A percentile compares a stretch with the other conserved stretches of the same genome.
Conservation (phyloP, 2,329 filamentous ascomycete genomes). For the Cercospora zeae-maydis region DNA sequence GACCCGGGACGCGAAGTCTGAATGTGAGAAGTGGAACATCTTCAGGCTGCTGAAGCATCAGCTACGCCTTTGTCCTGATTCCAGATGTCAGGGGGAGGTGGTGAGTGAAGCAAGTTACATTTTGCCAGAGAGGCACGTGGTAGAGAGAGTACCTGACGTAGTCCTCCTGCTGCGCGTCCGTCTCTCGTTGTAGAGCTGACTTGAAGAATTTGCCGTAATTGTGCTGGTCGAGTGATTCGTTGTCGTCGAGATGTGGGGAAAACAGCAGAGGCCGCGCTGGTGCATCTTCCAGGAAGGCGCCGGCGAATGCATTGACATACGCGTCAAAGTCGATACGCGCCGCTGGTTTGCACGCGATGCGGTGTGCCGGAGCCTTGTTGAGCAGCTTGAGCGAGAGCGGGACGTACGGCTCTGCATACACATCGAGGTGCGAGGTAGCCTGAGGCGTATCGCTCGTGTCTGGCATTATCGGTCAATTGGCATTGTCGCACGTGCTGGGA, state of each 20-base stretch:
- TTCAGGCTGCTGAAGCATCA: neutral
- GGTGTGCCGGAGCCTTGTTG: slow-evolving; percentile 17
- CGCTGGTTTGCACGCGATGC: slow-evolving; percentile 10
- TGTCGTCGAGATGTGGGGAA: neutral
- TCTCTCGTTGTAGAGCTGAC: slow-evolving; percentile 19
- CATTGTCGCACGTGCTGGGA: neutral
- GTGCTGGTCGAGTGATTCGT: neutral
- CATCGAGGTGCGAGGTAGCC: slow-evolving; percentile 14
- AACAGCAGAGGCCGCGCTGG: neutral
- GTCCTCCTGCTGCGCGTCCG: slow-evolving; percentile 17
- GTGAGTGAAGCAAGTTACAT: neutral
- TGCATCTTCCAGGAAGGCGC: slow-evolving; percentile 3
- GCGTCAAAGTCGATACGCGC: slow-evolving; percentile 17
- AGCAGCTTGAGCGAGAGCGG: slow-evolving; percentile 18
- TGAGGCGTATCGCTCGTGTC: neutral
- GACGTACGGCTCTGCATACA: slow-evolving; percentile 27
- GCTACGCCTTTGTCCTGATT: neutral
- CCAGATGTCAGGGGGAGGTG: neutral
- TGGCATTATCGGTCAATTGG: neutral
- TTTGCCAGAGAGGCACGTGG: slow-evolving; percentile 6
- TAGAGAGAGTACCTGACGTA: slow-evolving; percentile 27
- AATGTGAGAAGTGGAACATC: slow-evolving; percentile 18
- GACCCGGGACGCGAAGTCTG: slow-evolving; percentile 24
- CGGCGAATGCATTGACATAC: slow-evolving; percentile 18
- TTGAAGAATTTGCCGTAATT: neutral